Conservation (phyloP, 1,284 basidiomycete species). For the Amylostereum chailletii region DNA sequence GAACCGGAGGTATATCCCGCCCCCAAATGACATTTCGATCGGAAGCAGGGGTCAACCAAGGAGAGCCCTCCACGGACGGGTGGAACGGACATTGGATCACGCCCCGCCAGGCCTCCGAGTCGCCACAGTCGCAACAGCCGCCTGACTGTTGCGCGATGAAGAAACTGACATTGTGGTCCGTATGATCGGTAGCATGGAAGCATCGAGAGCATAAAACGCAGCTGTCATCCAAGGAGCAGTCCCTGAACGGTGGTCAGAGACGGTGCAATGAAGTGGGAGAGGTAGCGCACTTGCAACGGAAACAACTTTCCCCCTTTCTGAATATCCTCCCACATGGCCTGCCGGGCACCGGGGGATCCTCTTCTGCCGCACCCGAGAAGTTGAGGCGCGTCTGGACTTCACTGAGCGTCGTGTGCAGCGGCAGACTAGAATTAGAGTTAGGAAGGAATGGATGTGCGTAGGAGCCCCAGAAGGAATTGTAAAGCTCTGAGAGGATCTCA, state of each 20-base stretch:
- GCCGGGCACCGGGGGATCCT: slow-evolving; percentile 51
- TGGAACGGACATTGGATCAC: slow-evolving; percentile 69
- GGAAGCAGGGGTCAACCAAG: slow-evolving; percentile 19
- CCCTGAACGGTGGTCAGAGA: slow-evolving; percentile 36
- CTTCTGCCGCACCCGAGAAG: slow-evolving; percentile 47
- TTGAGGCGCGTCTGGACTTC: slow-evolving; percentile 54
- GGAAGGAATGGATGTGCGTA: slow-evolving; percentile 65
- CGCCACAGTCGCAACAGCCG: slow-evolving; percentile 90
- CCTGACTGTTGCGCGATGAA: slow-evolving; percentile 86
- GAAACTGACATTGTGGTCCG: slow-evolving; percentile 84
- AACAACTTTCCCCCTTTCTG: slow-evolving; percentile 80
- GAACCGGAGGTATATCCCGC: slow-evolving; percentile 47
- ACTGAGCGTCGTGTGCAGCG: slow-evolving; percentile 50
- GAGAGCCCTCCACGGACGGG: slow-evolving; percentile 24
- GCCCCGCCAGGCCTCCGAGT: slow-evolving; percentile 75
- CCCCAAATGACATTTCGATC: slow-evolving; percentile 29
- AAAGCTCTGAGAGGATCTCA: slow-evolving; percentile 71
- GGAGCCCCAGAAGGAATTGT: slow-evolving; percentile 70
- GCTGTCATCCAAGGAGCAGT: slow-evolving; percentile 83
- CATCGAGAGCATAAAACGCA: slow-evolving; percentile 85
- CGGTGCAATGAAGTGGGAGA: neutral
- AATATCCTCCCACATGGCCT: slow-evolving; percentile 71
- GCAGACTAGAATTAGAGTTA: slow-evolving; percentile 48
- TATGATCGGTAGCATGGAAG: slow-evolving; percentile 79
- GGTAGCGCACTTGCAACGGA: slow-evolving; percentile 78